Base-by-base conservation (phyloP, 345 rosid species). In the Murraya paniculata region DNA sequence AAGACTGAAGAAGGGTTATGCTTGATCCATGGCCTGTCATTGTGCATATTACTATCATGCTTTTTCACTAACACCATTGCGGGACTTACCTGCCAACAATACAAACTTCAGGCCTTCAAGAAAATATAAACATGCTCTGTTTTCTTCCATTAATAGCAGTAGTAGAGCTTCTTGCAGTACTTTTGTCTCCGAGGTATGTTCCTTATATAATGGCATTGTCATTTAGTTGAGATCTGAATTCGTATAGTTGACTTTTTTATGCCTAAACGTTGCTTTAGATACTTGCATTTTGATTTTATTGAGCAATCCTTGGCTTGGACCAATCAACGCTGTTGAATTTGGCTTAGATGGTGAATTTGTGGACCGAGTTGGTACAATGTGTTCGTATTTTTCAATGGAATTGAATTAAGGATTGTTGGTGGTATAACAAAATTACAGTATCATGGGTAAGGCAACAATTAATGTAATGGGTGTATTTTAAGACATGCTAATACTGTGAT, bases 1-100 rank as follows among this genome's bases (percentile, higher is more conserved):
- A 72, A 76, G 77, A 66, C 59, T 70, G 78, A 19, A 14, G 48
- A 35, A 41, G 62, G 73, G 88, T 84, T 86, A 81, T 86, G 91
- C 82, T 73, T 80, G 77, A 87, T 73, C 85, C 94, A 95, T 95
- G 98, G 98, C 97, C 88, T 81, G 86, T 81, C 84, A 79, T 86
- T 87, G 73, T 72, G 82, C 89, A 82, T 74, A 72, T 81, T 83
- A 75, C 82, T 82, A 80, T 79, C 56, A 39, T 76, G 81, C 87
- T 60, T 79, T 86, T 72, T 87, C 90, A 19, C 78, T 76, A 11
- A 82, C 83, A 25, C 81, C 82, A 11, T 78, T 67, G 62, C 73
- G 48, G 33, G 68, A 36, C 70, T 77, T 75, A 18, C 71, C 75
- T 81, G 39, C 30, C 73, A 82, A 70, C 56, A 75, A 4, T 53